Percentiles rank a stretch among this genome's conserved stretches.
Conservation (phyloP, 2,329 filamentous ascomycete species). For the Stagonosporopsis rhizophila region DNA sequence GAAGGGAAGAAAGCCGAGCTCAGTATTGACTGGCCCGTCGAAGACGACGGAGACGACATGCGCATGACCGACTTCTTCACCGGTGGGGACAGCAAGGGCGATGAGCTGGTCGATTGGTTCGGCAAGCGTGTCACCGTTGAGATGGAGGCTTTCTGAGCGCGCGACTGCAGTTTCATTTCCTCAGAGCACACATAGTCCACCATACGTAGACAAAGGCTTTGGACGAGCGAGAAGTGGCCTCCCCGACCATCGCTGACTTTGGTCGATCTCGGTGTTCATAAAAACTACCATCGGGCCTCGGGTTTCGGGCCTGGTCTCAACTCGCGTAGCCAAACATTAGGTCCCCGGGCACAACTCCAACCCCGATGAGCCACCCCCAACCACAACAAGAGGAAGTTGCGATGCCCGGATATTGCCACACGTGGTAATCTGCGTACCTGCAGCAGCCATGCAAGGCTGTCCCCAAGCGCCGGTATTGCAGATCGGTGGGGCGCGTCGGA, state of each 20-base stretch:
- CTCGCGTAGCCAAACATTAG: constrained; percentile 13
- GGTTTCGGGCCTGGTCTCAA: constrained; percentile 17
- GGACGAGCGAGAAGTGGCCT: background rate
- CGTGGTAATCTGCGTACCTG: constrained; percentile 13
- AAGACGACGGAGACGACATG: constrained; percentile 70
- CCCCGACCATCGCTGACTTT: background rate
- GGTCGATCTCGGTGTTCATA: constrained; percentile 9
- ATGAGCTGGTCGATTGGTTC: constrained; percentile 83
- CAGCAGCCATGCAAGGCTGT: constrained; percentile 13
- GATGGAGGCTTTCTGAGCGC: constrained; percentile 72
- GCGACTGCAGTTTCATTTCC: background rate
- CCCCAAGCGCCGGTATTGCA: constrained; percentile 11
- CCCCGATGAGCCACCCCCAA: constrained; percentile 19
- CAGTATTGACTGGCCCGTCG: constrained; percentile 85
- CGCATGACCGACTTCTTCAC: constrained; percentile 80
- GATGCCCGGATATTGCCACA: constrained; percentile 7
- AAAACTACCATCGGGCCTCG: constrained; percentile 1
- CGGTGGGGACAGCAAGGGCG: constrained; percentile 55
- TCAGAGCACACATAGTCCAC: background rate
- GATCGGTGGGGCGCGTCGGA: constrained; percentile 14
- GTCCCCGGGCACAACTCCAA: constrained; percentile 9
- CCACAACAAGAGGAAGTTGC: constrained; percentile 1
- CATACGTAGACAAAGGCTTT: too few relatives aligned
- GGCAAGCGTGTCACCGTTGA: constrained; percentile 74
- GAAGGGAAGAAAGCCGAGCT: constrained; percentile 73